These are phyloP conservation scores for Earliella scabrosa DNA, from an alignment of 1,284 basidiomycete species.

Conservation along the genomic window DNA sequence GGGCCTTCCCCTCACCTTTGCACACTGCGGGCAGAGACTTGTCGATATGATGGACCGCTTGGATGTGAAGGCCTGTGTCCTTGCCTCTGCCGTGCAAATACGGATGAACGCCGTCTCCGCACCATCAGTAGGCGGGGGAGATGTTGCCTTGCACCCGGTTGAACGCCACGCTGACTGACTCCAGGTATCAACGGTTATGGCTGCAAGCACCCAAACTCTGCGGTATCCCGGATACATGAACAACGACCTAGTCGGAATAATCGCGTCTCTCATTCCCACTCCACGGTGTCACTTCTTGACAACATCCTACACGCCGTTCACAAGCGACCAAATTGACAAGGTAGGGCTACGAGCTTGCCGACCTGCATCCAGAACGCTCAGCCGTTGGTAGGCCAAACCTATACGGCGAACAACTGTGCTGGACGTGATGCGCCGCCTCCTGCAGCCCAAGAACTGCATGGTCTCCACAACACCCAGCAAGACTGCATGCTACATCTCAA, in stretches of 20 bases:
- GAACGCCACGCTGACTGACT: too few relatives aligned
- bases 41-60: too few relatives aligned
- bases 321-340: constrained; percentile 94
- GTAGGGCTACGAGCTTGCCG: constrained; percentile 41
- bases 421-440: constrained; percentile 96
- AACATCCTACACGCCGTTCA: constrained; percentile 99
- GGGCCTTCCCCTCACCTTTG: too few relatives aligned
- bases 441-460: constrained; percentile 99
- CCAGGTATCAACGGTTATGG: constrained; percentile 94
- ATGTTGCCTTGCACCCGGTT: too few relatives aligned
- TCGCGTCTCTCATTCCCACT: constrained; percentile 96
- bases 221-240: constrained; percentile 99
- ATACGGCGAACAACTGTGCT: constrained; percentile 94
- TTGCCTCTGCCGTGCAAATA: too few relatives aligned
- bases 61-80: too few relatives aligned
- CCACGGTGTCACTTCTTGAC: constrained; percentile 99
- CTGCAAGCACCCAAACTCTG: constrained; percentile 96
- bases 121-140: too few relatives aligned
- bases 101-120: too few relatives aligned
- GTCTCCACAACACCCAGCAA: constrained; percentile 94
- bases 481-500: constrained; percentile 95
- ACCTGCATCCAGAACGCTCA: neutral
- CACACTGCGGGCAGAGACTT: too few relatives aligned
- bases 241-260: constrained; percentile 97
- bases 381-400: constrained; percentile 38